These are phyloP conservation scores for Colletotrichum chlorophyti DNA, from an alignment of 2,329 filamentous ascomycete genomes.

Conservation along the genomic window DNA sequence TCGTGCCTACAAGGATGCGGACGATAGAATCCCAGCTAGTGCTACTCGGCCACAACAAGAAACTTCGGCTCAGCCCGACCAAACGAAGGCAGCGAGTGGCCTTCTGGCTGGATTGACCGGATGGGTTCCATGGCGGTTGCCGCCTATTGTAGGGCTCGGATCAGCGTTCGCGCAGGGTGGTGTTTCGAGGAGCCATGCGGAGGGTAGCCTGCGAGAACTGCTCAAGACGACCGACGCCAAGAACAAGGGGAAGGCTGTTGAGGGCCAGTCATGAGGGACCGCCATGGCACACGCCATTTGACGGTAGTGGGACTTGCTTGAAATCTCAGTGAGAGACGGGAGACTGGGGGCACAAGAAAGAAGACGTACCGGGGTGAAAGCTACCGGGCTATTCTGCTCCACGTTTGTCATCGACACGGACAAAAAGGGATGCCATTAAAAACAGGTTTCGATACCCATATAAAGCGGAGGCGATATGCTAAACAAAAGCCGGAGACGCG, in stretches of 20 bases:
- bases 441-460: slow-evolving; percentile 15
- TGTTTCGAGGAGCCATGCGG: slow-evolving; percentile 53
- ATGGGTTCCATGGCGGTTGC: slow-evolving; percentile 54
- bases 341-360: no score
- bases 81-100: slow-evolving; percentile 30
- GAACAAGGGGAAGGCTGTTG: slow-evolving; percentile 42
- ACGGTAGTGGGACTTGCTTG: no score
- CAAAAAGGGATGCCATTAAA: slow-evolving; percentile 4
- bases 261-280: slow-evolving; percentile 28
- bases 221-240: slow-evolving; percentile 45
- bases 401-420: no score
- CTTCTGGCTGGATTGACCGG: slow-evolving; percentile 48
- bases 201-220: slow-evolving; percentile 62
- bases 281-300: no score
- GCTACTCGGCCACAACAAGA: slow-evolving; percentile 35
- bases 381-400: no score
- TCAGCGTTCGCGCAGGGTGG: slow-evolving; percentile 30
- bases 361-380: no score
- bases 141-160: slow-evolving; percentile 32
- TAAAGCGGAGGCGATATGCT: slow-evolving; percentile 20
- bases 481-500: slow-evolving; percentile 4
- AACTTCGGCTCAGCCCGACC: slow-evolving; percentile 33
- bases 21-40: slow-evolving; percentile 29
- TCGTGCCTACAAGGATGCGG: slow-evolving; percentile 23
- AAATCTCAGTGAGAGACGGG: no score